Evolutionary conservation across 2,329 filamentous ascomycete species (phyloP).

Genomic region (Scedosporium dehoogii): DNA sequence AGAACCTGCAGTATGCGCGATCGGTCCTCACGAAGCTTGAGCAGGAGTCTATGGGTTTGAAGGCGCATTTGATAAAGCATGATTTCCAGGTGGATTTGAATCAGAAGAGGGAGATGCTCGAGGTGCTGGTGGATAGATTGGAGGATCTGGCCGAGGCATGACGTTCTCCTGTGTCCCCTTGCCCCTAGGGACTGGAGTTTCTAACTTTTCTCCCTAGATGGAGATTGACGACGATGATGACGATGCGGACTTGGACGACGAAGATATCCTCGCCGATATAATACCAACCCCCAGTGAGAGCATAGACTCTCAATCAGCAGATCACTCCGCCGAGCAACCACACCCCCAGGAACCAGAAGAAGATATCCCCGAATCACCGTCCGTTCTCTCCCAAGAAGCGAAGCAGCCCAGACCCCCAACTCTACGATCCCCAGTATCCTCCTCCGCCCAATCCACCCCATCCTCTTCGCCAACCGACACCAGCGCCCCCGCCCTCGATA

Average conservation of each 20-base stretch:
- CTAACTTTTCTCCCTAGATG: conserved; percentile 1
- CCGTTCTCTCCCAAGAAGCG: conserved; percentile 11
- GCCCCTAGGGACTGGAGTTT: too few species aligned
- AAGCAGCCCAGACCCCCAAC: conserved; percentile 12
- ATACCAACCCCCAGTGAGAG: conserved; percentile 46
- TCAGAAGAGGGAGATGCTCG: conserved; percentile 55
- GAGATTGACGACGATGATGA: conserved; percentile 24
- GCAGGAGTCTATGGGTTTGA: conserved; percentile 23
- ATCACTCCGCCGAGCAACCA: conserved; percentile 4
- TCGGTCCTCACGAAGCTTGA: conserved; percentile 32
- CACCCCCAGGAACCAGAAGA: conserved; percentile 19
- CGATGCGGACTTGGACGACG: conserved; percentile 40
- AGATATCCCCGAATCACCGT: conserved; percentile 23
- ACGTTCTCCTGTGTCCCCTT: neutral
- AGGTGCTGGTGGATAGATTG: conserved; percentile 55
- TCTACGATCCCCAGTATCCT: neutral
- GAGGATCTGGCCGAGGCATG: conserved; percentile 57
- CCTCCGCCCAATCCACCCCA: neutral
- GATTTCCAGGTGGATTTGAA: conserved; percentile 49
- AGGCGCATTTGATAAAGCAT: conserved; percentile 45
- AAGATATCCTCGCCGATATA: conserved; percentile 46
- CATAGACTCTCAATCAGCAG: conserved; percentile 24
- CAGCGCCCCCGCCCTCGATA: neutral
- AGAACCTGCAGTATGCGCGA: conserved; percentile 47
- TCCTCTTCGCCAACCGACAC: neutral